Evolutionary conservation across 2,329 filamentous ascomycete species (phyloP), one percentile per base, ranked within the genome.

Genomic region (Aspergillus phoenicis): DNA sequence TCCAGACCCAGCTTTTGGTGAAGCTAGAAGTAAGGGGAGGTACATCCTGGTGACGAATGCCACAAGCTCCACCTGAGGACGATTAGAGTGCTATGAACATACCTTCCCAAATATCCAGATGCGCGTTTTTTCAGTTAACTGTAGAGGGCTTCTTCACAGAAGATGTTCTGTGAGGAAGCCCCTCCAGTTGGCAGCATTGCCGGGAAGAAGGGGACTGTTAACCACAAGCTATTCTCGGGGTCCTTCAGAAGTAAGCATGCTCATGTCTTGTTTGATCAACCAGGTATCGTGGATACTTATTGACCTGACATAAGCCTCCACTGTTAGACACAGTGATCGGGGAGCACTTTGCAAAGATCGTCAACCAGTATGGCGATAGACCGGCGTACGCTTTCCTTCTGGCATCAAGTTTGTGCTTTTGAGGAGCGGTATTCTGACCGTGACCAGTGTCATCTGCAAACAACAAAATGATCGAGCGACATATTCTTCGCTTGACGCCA

Each of bases 401-500:
- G 8, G 13, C 8, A 17, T 39, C 11, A 2, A 15, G 13, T 5
- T 33, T 39, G 6, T 4, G 15, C 11, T 15, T n/a, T 28, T 6
- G 15, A 24, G 6, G 13, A 17, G 8, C 17, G 15, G 8, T 22
- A 11, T 30, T 20, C 62, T 64, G 45, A 64, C 51, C 2, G 4
- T 39, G 11, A 30, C 51, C 52, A 85, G 84, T 8, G 83, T 88
- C 24, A 80, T 88, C 57, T 87, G 82, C 1, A 81, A 80, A 51
- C 79, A 87, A 61, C 91, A 95, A 69, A 85, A 84, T 49, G 78
- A 77, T 2, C 82, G 80, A 1, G 80, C 96, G 59, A 94, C 88
- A 0, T 98, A 96, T 75, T 80, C 87, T 53, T 82, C 82, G 5
- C 85, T 99, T 8, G 91, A 98, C 74, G 78, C 83, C 2, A 83